These are phyloP conservation scores for Fusarium proliferatum DNA, from an alignment of 2,329 filamentous ascomycete species.

Conservation along the genomic window DNA sequence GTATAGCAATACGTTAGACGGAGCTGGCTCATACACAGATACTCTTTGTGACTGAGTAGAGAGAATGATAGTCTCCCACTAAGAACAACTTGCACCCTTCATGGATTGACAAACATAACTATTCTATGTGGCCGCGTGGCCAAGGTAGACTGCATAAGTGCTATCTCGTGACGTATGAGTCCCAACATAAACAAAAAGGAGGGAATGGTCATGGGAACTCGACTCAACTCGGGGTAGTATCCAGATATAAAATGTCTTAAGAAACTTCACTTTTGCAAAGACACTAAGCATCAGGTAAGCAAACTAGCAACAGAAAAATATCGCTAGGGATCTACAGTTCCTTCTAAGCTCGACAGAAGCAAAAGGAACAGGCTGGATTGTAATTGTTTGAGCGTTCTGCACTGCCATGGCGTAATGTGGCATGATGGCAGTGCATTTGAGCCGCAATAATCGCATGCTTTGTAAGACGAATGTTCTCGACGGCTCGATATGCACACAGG, in stretches of 20 bases:
- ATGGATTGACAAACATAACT: not conserved
- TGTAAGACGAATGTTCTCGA: slow-evolving; percentile 9
- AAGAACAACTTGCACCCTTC: not conserved
- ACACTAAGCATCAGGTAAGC: not conserved
- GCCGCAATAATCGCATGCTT: slow-evolving; percentile 16
- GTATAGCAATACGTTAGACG: not conserved
- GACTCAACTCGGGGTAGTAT: slow-evolving; percentile 12
- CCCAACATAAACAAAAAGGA: not conserved
- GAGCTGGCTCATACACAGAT: not conserved
- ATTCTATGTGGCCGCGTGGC: not conserved
- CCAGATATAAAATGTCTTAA: slow-evolving; percentile 18
- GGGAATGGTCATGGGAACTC: slow-evolving; percentile 10
- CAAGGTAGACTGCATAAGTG: not conserved
- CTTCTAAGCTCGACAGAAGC: not conserved
- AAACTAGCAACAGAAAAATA: not conserved
- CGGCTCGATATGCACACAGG: slow-evolving; percentile 3
- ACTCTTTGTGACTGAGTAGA: slow-evolving; percentile 1
- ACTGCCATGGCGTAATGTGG: slow-evolving; percentile 22
- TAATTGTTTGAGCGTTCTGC: not conserved
- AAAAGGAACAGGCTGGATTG: not conserved
- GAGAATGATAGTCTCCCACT: slow-evolving; percentile 11
- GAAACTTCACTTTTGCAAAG: not conserved
- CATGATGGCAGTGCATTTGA: slow-evolving; percentile 23
- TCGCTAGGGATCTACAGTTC: not conserved
- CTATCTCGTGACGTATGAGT: slow-evolving; percentile 15